Evolutionary conservation across 495 filamentous ascomycete species (phyloP).

Genomic region (Neurospora sp.): DNA sequence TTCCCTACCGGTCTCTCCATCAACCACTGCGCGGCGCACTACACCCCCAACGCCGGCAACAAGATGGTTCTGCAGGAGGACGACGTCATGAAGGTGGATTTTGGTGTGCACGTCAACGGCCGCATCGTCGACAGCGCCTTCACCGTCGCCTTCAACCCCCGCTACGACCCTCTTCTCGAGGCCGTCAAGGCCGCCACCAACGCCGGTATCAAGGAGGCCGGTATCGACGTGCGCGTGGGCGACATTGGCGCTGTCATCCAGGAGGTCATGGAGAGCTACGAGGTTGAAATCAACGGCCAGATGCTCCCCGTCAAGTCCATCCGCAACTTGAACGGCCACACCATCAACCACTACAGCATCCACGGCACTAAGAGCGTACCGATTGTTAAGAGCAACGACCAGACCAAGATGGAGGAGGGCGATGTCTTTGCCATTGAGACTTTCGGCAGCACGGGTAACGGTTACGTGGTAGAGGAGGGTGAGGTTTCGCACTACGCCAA

Average conservation of each 20-base stretch:
- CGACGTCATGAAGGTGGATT: slow-evolving; percentile 91
- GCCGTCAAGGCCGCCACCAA: slow-evolving; percentile 84
- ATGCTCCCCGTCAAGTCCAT: slow-evolving; percentile 77
- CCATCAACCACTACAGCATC: slow-evolving; percentile 75
- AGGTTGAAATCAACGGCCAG: slow-evolving; percentile 66
- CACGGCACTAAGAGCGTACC: slow-evolving; percentile 85
- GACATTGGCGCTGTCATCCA: slow-evolving; percentile 72
- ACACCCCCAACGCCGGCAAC: slow-evolving; percentile 83
- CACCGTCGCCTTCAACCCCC: slow-evolving; percentile 76
- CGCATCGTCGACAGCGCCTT: slow-evolving; percentile 90
- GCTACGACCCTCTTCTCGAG: slow-evolving; percentile 71
- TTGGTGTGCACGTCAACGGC: slow-evolving; percentile 84
- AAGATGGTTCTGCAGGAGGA: slow-evolving; percentile 70
- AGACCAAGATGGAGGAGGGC: slow-evolving; percentile 90
- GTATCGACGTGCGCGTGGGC: slow-evolving; percentile 69
- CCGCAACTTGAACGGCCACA: slow-evolving; percentile 82
- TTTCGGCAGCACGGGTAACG: slow-evolving; percentile 87
- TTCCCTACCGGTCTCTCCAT: slow-evolving; percentile 82
- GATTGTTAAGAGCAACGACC: slow-evolving; percentile 70
- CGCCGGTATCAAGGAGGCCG: slow-evolving; percentile 73
- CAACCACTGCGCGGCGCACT: slow-evolving; percentile 85
- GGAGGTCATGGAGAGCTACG: slow-evolving; percentile 84
- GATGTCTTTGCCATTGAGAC: slow-evolving; percentile 92
- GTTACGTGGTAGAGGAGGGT: slow-evolving; percentile 71
- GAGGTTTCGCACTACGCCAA: slow-evolving; percentile 74